Percentiles rank a stretch among this genome's conserved stretches.
Evolutionary conservation across 192 early-diverging fungal species (phyloP).

Genomic region (Coemansia asiatica): DNA sequence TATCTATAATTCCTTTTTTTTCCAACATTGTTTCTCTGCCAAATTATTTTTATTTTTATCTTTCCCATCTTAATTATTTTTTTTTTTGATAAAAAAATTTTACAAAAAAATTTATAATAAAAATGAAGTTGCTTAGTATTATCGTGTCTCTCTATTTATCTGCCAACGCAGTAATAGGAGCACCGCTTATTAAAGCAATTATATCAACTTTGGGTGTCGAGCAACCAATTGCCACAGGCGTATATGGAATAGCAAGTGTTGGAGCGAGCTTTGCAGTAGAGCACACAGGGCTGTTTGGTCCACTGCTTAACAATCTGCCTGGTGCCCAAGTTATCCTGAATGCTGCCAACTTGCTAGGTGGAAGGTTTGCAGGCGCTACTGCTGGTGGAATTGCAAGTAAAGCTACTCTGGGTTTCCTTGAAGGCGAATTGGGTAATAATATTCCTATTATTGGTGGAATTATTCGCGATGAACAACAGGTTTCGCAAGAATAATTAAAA

Average conservation of each 20-base stretch:
- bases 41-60: conserved; percentile 2
- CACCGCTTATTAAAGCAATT: conserved; percentile 39
- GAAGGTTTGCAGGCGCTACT: conserved; percentile 42
- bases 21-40: too few relatives aligned
- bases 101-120: background rate
- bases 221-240: conserved; percentile 26
- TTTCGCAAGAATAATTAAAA: conserved; percentile 3
- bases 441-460: conserved; percentile 44
- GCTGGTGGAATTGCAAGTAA: conserved; percentile 37
- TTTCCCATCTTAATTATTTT: background rate
- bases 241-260: conserved; percentile 38
- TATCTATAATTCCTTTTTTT: too few relatives aligned
- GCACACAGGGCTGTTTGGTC: conserved; percentile 36
- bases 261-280: conserved; percentile 48
- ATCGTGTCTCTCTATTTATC: background rate
- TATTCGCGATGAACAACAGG: conserved; percentile 26
- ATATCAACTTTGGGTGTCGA: conserved; percentile 29
- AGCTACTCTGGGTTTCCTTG: conserved; percentile 25
- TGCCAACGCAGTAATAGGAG: conserved; percentile 8
- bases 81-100: background rate
- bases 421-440: conserved; percentile 32
- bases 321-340: conserved; percentile 29
- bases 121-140: background rate
- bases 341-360: conserved; percentile 38
- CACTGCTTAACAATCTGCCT: conserved; percentile 35